Evolutionary conservation across 2,329 filamentous ascomycete species (phyloP), one percentile per base, ranked within the genome.

Genomic region (Aspergillus japonicus): DNA sequence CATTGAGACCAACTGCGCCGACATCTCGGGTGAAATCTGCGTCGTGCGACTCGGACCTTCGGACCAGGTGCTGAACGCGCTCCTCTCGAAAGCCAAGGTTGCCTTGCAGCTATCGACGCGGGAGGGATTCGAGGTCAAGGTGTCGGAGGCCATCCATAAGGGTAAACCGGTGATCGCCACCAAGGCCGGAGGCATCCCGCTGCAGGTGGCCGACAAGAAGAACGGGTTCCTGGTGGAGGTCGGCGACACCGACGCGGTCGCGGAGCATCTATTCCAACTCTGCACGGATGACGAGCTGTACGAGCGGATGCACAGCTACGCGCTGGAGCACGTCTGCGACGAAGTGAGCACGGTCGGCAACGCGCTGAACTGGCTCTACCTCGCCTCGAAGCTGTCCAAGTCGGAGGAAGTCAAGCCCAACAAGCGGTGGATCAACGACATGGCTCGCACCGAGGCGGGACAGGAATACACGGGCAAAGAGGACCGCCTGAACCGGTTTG

Each of bases 71-170:
- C 85, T 95, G 67, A 93, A 95, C 73, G 85, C 87, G 0, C 79
- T 95, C 47, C 83, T 95, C 62, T 86, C 87, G 42, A 88, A 89
- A 53, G 87, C 89, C 0, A 85, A 88, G 58, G 85, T 92, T 7
- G 88, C 88, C 0, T 82, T 95, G 7, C 91, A 95, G 74, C 85
- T 95, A 5, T 93, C 89, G 2, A 92, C 88, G 0, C 85, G 89
- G 39, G 91, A 95, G 71, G 90, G 91, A 0, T 95, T 95, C 67
- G 91, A 95, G 75, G 88, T 95, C 67, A 95, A 95, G 75, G 90
- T 95, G 5, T 92, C 89, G 0, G 91, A 95, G 75, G 90, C 89
- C 1, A 81, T 94, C 23, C 90, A 93, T 70, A 91, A 92, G 49
- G 90, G 90, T 14, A 85, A 89, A 2, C 91, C 91, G 1, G 84